Percentiles rank a stretch among this genome's conserved stretches.
phyloP scores from a whole-genome alignment of 169 alveolate species.

The Cryptosporidium parvum region DNA sequence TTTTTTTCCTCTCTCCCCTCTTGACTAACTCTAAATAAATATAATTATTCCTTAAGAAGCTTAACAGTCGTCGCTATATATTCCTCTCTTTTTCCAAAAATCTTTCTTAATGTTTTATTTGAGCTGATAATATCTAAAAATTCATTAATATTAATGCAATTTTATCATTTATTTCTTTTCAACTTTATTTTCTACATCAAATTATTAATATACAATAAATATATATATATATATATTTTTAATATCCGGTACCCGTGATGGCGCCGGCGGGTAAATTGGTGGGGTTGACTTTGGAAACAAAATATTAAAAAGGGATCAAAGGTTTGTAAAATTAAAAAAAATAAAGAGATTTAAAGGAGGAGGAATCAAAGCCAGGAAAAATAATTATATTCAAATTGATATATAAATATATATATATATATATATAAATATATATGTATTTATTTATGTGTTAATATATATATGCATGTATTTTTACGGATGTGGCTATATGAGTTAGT shows the following conservation, averaged over 20 bases:
- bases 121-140: background rate
- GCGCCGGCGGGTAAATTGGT: constrained; percentile 30
- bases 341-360: background rate
- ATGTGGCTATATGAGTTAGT: background rate
- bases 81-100: no score
- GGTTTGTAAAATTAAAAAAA: no score
- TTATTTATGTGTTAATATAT: no score
- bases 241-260: background rate
- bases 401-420: no score
- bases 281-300: constrained; percentile 15
- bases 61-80: no score
- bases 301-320: background rate
- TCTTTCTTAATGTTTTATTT: no score
- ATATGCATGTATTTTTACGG: background rate
- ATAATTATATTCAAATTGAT: background rate
- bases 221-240: background rate
- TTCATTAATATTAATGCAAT: background rate
- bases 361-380: background rate
- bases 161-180: background rate
- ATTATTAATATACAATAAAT: no score
- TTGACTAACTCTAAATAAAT: no score
- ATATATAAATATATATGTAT: no score
- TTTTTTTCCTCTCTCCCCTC: no score
- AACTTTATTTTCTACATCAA: background rate
- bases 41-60: no score